Conservation (phyloP, 257 asterid genomes). For the Thymus quinquecostatus region DNA sequence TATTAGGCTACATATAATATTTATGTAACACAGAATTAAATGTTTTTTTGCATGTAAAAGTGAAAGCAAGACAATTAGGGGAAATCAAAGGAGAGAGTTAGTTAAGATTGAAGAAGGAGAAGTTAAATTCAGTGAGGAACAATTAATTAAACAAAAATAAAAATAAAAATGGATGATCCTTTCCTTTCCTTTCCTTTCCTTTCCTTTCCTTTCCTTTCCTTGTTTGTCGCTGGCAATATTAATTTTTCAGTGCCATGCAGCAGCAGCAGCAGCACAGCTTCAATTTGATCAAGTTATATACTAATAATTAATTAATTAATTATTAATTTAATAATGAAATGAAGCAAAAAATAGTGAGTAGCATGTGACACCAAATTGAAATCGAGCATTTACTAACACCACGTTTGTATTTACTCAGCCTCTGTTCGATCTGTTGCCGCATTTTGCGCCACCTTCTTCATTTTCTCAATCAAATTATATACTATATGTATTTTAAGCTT, state of each 20-base stretch:
- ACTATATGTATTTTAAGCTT: too few relatives aligned
- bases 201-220: background rate
- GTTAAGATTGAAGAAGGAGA: background rate
- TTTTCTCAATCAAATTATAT: background rate
- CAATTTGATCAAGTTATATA: conserved; percentile 13
- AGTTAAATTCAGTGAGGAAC: conserved; percentile 2
- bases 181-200: background rate
- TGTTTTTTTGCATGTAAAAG: too few relatives aligned
- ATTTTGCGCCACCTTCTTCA: conserved; percentile 45
- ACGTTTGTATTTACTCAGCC: conserved; percentile 68
- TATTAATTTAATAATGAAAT: background rate
- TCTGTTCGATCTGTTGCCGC: conserved; percentile 44
- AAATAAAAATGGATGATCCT: conserved; percentile 12
- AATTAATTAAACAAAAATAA: conserved; percentile 20
- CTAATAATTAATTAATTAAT: background rate
- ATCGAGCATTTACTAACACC: conserved; percentile 63
- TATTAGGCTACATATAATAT: too few relatives aligned
- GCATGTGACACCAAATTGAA: conserved; percentile 48
- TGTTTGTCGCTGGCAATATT: conserved; percentile 26
- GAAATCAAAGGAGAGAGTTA: too few relatives aligned
- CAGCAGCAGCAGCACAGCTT: background rate
- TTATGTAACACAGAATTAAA: too few relatives aligned
- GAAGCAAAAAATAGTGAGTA: background rate
- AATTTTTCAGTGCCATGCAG: conserved; percentile 37
- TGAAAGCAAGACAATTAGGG: too few relatives aligned